Evolutionary conservation across 2,329 filamentous ascomycete genomes (phyloP).

Genomic region (Fusarium abutilonis): DNA sequence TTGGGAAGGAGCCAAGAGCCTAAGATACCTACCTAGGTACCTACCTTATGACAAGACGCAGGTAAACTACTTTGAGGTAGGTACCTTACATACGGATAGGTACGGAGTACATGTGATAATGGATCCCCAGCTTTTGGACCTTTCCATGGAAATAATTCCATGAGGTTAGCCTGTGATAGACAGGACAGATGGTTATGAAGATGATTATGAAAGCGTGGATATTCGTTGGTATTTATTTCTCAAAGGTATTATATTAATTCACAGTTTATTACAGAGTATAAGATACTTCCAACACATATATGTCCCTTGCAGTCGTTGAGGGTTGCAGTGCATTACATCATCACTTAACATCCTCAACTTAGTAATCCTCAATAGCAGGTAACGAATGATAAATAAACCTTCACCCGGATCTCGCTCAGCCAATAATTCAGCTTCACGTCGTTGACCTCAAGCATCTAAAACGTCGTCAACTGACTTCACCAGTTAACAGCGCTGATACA

Average conservation of each 20-base stretch:
- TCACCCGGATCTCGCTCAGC: neutral
- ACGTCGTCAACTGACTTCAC: slow-evolving; percentile 11
- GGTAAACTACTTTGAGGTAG: neutral
- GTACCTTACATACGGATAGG: too few relatives aligned
- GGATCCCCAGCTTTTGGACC: slow-evolving; percentile 17
- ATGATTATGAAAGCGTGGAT: neutral
- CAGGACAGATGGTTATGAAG: neutral
- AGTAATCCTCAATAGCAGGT: neutral
- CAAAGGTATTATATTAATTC: neutral
- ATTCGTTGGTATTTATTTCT: neutral
- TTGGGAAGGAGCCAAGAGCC: slow-evolving; percentile 35
- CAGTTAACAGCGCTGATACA: slow-evolving; percentile 25
- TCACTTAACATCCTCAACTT: neutral
- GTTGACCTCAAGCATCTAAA: neutral
- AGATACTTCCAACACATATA: neutral
- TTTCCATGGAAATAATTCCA: neutral
- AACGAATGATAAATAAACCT: neutral
- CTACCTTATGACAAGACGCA: neutral
- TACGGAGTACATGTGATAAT: slow-evolving; percentile 38
- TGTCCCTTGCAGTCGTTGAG: neutral
- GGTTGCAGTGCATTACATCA: neutral
- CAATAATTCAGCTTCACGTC: neutral
- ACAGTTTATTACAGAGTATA: neutral
- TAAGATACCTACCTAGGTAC: neutral
- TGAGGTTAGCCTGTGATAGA: slow-evolving; percentile 8